These are phyloP conservation scores for Pseudocercospora cruenta DNA, from an alignment of 2,329 filamentous ascomycete genomes.

Conservation along the genomic window DNA sequence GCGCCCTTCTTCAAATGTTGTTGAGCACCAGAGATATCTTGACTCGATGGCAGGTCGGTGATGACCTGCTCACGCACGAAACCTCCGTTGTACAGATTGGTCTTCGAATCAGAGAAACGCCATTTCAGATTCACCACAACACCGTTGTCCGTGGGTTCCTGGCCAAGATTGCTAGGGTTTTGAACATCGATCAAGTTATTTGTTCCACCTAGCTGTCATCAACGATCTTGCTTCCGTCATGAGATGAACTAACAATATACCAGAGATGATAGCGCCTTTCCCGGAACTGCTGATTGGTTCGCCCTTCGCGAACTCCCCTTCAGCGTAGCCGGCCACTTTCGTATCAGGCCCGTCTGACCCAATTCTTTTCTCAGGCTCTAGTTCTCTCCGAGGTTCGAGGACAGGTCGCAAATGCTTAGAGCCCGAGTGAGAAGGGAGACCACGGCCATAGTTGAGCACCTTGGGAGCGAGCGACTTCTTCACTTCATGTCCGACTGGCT, in stretches of 20 bases:
- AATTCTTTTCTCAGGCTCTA: neutral
- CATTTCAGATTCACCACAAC: constrained; percentile 66
- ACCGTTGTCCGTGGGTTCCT: constrained; percentile 65
- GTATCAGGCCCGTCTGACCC: constrained; percentile 15
- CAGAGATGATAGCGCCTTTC: constrained; percentile 62
- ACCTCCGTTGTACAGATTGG: constrained; percentile 63
- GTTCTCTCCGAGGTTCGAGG: neutral
- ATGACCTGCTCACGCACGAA: constrained; percentile 70
- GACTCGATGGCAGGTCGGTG: constrained; percentile 66
- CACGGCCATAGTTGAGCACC: constrained; percentile 14
- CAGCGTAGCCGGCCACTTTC: constrained; percentile 28
- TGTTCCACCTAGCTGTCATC: constrained; percentile 59
- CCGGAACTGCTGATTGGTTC: constrained; percentile 61
- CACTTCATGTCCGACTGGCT: neutral
- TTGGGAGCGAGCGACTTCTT: neutral
- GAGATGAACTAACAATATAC: constrained; percentile 43
- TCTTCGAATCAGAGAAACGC: constrained; percentile 71
- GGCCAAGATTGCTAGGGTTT: constrained; percentile 67
- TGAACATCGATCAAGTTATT: constrained; percentile 64
- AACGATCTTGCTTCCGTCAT: constrained; percentile 8
- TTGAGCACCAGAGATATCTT: constrained; percentile 69
- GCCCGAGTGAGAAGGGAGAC: constrained; percentile 9
- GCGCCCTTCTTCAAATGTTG: constrained; percentile 70
- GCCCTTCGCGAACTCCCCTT: constrained; percentile 51
- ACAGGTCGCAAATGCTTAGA: constrained; percentile 27